Evolutionary conservation across 345 rosid species (phyloP).

Genomic region (Syzygium aqueum): DNA sequence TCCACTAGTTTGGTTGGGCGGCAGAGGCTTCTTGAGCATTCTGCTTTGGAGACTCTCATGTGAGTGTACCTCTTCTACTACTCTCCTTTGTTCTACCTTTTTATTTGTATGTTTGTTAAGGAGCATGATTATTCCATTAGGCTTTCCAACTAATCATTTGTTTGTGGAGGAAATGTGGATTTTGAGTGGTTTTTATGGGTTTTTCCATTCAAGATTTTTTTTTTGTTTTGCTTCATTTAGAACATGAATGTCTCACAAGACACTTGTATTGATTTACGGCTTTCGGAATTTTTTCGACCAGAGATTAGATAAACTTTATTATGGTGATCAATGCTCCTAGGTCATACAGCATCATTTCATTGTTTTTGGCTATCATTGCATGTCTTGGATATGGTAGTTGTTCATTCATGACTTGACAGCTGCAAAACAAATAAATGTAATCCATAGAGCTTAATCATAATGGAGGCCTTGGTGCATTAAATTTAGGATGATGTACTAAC

Average conservation of each 20-base stretch:
- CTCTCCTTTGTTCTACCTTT: neutral
- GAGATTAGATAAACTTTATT: neutral
- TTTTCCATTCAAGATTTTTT: neutral
- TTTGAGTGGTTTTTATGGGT: neutral
- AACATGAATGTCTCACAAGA: neutral
- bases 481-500: neutral
- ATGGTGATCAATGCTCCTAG: neutral
- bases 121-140: neutral
- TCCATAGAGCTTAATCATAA: neutral
- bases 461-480: neutral
- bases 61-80: slow-evolving; percentile 11
- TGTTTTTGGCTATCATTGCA: neutral
- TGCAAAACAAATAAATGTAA: neutral
- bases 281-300: neutral
- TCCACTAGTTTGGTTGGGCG: slow-evolving; percentile 35
- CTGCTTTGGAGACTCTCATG: slow-evolving; percentile 32
- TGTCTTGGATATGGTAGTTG: neutral
- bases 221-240: neutral
- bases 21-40: slow-evolving; percentile 23
- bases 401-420: neutral
- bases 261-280: neutral
- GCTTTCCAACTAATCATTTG: neutral
- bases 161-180: neutral
- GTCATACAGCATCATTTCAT: neutral
- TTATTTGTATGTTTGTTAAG: neutral